Percentiles rank a stretch among this genome's conserved stretches.
Evolutionary conservation across 139 green algal species (phyloP).

Genomic region (Diplosphaera chodatii): DNA sequence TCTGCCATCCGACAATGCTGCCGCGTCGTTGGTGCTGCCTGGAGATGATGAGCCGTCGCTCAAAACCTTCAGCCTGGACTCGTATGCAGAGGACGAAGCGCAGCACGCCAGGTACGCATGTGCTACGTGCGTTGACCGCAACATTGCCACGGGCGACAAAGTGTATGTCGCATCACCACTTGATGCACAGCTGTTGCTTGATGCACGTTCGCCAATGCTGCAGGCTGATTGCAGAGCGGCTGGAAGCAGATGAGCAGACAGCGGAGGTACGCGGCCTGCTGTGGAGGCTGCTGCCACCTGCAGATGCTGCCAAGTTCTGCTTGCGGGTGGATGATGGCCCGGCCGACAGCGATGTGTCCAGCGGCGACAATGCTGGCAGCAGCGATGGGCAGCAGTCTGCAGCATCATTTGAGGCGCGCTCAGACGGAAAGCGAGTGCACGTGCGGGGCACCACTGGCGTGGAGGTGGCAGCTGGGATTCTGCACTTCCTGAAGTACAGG

Average conservation of each 20-base stretch:
- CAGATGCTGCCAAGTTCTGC: not conserved
- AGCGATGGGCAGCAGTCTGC: not conserved
- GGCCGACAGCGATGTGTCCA: not conserved
- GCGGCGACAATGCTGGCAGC: not conserved
- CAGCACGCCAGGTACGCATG: not conserved
- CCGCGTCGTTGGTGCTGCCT: not conserved
- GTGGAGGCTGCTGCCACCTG: not conserved
- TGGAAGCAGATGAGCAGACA: not conserved
- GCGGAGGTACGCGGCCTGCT: not conserved
- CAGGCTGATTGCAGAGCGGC: not conserved
- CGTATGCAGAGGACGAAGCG: not conserved
- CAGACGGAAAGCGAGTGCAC: slow-evolving; percentile 1
- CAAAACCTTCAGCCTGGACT: not conserved
- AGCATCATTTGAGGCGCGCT: not conserved
- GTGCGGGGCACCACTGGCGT: slow-evolving; percentile 23
- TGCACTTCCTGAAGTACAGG: slow-evolving; percentile 41
- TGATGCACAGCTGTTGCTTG: too few relatives aligned
- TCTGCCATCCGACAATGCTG: not conserved
- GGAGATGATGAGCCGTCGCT: not conserved
- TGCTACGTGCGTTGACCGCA: too few relatives aligned
- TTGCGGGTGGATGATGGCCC: not conserved
- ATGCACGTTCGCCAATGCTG: too few relatives aligned
- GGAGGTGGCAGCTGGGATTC: slow-evolving; percentile 29
- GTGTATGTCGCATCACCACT: too few relatives aligned
- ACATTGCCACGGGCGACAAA: too few relatives aligned